phyloP scores from a whole-genome alignment of 1,284 basidiomycete species.

The Microbotryum violaceum region DNA sequence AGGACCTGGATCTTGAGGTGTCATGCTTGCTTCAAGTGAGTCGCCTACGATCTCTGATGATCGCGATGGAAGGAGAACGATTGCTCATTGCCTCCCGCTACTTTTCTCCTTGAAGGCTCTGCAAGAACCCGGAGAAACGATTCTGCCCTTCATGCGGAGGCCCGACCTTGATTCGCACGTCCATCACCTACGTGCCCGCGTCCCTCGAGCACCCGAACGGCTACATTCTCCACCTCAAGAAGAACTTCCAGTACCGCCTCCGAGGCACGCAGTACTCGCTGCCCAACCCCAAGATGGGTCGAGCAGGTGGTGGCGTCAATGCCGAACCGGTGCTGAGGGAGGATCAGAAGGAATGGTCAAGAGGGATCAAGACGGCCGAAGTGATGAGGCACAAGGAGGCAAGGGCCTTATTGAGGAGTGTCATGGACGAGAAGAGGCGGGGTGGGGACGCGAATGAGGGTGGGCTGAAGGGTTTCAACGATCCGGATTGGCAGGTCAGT shows the following conservation, averaged over 20 bases:
- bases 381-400: conserved; percentile 69
- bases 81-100: background rate
- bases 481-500: conserved; percentile 57
- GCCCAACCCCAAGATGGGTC: conserved; percentile 81
- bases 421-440: conserved; percentile 50
- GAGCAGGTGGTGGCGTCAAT: conserved; percentile 42
- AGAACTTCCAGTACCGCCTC: conserved; percentile 87
- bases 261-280: conserved; percentile 92
- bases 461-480: conserved; percentile 72
- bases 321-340: conserved; percentile 71
- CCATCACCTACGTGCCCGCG: conserved; percentile 59
- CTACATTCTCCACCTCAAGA: conserved; percentile 67
- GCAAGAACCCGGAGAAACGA: conserved; percentile 88
- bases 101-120: conserved; percentile 57
- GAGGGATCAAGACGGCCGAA: conserved; percentile 67
- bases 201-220: conserved; percentile 55
- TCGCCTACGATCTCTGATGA: conserved; percentile 24
- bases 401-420: conserved; percentile 54
- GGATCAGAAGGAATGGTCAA: conserved; percentile 77
- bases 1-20: conserved; percentile 95
- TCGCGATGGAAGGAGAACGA: background rate
- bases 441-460: conserved; percentile 34
- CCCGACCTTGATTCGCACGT: conserved; percentile 79
- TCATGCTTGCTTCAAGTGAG: conserved; percentile 98
- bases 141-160: conserved; percentile 94